Evolutionary conservation across 176 grass and related monocot genomes (phyloP).

Genomic region (Panicum miliaceum): DNA sequence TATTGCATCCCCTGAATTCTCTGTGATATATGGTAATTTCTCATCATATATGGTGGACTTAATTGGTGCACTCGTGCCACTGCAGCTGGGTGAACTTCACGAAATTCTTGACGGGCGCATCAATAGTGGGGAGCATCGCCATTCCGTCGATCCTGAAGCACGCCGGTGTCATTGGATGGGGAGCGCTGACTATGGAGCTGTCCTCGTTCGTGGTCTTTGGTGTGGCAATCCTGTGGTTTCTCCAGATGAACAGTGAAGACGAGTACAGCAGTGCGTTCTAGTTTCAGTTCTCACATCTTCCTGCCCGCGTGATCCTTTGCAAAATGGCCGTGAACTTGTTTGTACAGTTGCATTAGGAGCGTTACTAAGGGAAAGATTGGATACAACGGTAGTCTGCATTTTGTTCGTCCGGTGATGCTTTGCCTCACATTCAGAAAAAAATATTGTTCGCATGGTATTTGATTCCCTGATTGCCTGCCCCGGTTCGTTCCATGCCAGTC

Average conservation of each 20-base stretch:
- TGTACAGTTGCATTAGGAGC: conserved; percentile 39
- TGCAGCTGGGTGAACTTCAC: conserved; percentile 92
- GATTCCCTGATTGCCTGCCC: not conserved
- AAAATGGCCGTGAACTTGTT: not conserved
- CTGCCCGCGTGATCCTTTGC: not conserved
- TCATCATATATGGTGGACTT: not conserved
- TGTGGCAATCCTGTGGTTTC: conserved; percentile 67
- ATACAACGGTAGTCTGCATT: not conserved
- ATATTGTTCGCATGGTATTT: not conserved
- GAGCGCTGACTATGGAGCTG: conserved; percentile 84
- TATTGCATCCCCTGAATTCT: not conserved
- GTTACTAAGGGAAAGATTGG: not conserved
- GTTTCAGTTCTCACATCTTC: not conserved
- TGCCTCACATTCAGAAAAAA: not conserved
- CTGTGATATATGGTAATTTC: not conserved
- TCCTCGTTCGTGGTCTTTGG: conserved; percentile 88
- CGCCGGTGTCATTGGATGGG: conserved; percentile 83
- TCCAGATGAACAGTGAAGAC: conserved; percentile 68
- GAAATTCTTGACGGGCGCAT: conserved; percentile 87
- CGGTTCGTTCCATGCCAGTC: not conserved
- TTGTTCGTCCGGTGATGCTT: not conserved
- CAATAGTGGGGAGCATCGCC: conserved; percentile 85
- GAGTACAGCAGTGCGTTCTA: conserved; percentile 55
- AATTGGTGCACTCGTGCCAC: not conserved
- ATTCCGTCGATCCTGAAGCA: conserved; percentile 93